Base-by-base conservation (phyloP, 2,329 filamentous ascomycete species). In the Rhinocladiella mackenziei region DNA sequence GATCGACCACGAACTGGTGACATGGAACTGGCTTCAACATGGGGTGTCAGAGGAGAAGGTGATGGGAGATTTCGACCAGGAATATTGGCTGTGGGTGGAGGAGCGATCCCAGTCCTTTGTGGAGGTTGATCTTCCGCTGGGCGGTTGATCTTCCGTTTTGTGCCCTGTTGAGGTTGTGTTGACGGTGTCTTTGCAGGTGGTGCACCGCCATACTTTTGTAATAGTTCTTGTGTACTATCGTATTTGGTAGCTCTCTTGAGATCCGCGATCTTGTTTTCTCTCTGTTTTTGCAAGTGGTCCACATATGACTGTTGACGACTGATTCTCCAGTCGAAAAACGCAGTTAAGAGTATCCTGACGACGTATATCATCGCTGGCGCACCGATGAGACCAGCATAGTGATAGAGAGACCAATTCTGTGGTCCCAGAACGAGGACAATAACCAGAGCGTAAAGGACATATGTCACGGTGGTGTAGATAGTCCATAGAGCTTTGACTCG, bases 201-300 rank as follows among this genome's bases (percentile, higher is more conserved):
- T 14, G 74, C 71, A 7, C 80, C 85, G 25, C 89, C 89, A 63
- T 98, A 98, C 60, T 97, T 98, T 60, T 97, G 87, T 8, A 98
- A 77, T 48, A 98, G 69, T 62, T 96, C 81, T 60, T 94, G 80
- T 1, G 92, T 98, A 22, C 89, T 92, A 66, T 97, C 87, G 69
- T 96, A 98, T 65, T 86, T 95, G 23, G 92, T 98, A 18, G 89
- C 89, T 46, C 84, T 82, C 68, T 98, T 98, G 52, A 98, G 79
- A 67, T 89, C 89, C 63, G 94, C 84, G 54, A 98, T 97, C 2
- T 89, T 95, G 57, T 81, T 81, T 47, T 86, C 80, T 41, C 91
- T 81, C 65, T 96, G 86, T 41, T 80, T 78, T 58, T 89, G 81
- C 25, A 89, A 76, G 14, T 78, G 78, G 57, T 91, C 84, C 20